Conservation (phyloP, 139 green algal genomes). For the Pycnococcus provasolii region DNA sequence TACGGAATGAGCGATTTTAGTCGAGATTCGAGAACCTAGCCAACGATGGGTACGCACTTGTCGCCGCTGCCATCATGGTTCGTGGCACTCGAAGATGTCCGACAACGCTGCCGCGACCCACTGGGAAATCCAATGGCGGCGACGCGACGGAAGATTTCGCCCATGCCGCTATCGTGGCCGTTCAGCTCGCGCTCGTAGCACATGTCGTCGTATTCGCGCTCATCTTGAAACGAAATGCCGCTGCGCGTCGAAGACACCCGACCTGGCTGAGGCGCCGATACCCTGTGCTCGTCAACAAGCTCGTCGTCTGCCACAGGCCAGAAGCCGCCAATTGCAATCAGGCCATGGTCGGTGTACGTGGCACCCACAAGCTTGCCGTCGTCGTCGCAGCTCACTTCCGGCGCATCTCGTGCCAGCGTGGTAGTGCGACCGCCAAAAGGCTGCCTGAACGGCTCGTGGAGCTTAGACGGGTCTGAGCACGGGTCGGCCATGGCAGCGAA, state of each 20-base stretch:
- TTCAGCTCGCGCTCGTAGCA: not conserved
- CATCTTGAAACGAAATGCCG: not conserved
- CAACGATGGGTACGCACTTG: too few relatives aligned
- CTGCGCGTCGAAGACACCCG: not conserved
- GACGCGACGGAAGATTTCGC: constrained; percentile 1
- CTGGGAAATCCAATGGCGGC: not conserved
- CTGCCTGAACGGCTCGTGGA: not conserved
- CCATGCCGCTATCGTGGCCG: not conserved
- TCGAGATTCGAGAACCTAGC: too few relatives aligned
- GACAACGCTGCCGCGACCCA: too few relatives aligned
- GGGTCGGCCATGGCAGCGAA: not conserved
- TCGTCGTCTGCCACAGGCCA: not conserved
- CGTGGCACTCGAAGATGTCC: too few relatives aligned
- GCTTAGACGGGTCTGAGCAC: not conserved
- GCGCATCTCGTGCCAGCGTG: not conserved
- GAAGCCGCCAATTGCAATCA: not conserved
- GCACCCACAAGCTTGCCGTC: not conserved
- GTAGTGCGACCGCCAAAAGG: not conserved
- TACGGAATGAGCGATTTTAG: too few relatives aligned
- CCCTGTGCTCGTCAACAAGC: not conserved
- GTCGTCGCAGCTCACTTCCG: not conserved
- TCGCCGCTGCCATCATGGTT: too few relatives aligned
- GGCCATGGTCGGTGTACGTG: not conserved
- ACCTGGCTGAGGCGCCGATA: not conserved
- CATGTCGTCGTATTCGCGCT: not conserved